Base-by-base conservation (phyloP, 164 flowering plant species). In the Santalum album region DNA sequence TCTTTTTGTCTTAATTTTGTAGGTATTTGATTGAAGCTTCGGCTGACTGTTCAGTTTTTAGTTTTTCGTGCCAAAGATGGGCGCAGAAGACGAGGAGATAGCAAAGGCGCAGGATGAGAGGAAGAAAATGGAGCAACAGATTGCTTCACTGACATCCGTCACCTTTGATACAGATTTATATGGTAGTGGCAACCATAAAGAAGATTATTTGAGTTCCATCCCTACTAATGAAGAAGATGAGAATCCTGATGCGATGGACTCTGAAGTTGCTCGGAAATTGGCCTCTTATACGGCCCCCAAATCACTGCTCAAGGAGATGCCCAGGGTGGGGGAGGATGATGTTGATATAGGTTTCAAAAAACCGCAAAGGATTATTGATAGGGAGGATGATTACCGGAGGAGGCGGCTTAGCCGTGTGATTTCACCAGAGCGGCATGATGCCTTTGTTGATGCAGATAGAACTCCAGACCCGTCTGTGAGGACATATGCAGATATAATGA, bases 401-500 rank as follows among this genome's bases (percentile, higher is more conserved):
- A 53, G 88, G 74, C 72, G 99, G 70, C 70, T 92, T 54, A 75
- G 77, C 47, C 69, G 80, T 60, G 68, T 83, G 2, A 72, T 94
- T 21, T 90, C 97, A 0, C 99, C 97, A 0, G 99, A 87, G 22
- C 58, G 99, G 54, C 74, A 80, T 46, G 99, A 94, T 68, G 85
- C 99, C 0, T 90, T 90, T 65, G 86, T 89, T 0, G 69, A 70
- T 43, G 90, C 88, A 49, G 99, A 94, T 72, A 83, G 79, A 77
- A 94, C 95, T 1, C 99, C 97, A 0, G 95, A 88, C 60, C 72
- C 67, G 0, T 63, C 74, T 2, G 78, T 71, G 61, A 78, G 97
- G 84, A 85, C 90, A n/a, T 92, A 87, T 65, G 78, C 75, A 1
- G 97, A 92, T 51, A 79, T 83, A 11, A 92, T 92, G 97, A 79